Conservation (phyloP, 495 filamentous ascomycete genomes). For the Penicillium nucicola region DNA sequence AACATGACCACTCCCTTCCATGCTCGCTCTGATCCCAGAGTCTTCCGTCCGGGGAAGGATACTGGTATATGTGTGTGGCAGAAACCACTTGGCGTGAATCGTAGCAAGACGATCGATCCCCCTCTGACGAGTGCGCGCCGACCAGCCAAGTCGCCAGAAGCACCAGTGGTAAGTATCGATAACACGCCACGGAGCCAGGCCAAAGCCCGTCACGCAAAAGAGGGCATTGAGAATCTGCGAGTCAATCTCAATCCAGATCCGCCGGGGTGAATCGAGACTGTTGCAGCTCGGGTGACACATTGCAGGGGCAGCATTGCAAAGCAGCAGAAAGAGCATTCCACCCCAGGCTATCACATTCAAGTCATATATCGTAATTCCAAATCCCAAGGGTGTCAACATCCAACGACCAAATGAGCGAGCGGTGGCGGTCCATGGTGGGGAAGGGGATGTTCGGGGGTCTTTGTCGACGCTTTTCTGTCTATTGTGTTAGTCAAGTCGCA, state of each 20-base stretch:
- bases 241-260: slow-evolving; percentile 82
- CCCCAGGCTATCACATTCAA: slow-evolving; percentile 85
- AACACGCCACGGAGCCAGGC: slow-evolving; percentile 81
- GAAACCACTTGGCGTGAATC: not conserved
- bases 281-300: slow-evolving; percentile 77
- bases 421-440: no score
- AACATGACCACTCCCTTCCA: slow-evolving; percentile 55
- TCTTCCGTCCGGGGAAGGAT: not conserved
- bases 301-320: slow-evolving; percentile 69
- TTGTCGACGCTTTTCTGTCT: no score
- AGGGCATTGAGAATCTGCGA: slow-evolving; percentile 80
- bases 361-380: slow-evolving; percentile 73
- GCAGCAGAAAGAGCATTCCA: slow-evolving; percentile 82
- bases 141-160: slow-evolving; percentile 54
- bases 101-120: not conserved
- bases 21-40: slow-evolving; percentile 52
- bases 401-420: no score
- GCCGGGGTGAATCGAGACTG: slow-evolving; percentile 66
- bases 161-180: slow-evolving; percentile 71
- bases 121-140: slow-evolving; percentile 49
- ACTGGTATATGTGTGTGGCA: not conserved
- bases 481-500: no score
- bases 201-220: slow-evolving; percentile 86
- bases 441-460: no score
- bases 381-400: slow-evolving; percentile 59